phyloP scores from a whole-genome alignment of 345 rosid genomes.

The Capsella bursapastoris region DNA sequence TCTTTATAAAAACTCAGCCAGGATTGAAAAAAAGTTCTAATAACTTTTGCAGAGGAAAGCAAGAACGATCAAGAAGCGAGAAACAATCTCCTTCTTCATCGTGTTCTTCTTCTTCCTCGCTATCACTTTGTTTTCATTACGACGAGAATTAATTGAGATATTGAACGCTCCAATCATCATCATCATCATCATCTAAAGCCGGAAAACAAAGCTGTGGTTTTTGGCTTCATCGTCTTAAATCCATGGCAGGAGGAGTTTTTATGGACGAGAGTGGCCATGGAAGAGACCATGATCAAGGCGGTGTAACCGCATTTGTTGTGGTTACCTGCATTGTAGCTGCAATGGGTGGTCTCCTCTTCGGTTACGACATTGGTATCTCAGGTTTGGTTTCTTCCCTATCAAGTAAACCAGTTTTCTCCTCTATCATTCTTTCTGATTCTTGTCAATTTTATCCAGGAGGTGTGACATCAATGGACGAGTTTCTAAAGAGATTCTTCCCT shows the following conservation, averaged over 20 bases:
- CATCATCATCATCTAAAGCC: constrained; percentile 18
- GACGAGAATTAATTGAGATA: not conserved
- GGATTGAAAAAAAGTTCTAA: not conserved
- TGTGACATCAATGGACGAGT: constrained; percentile 57
- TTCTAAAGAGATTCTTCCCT: constrained; percentile 51
- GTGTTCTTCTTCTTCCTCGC: not conserved
- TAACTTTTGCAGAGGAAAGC: not conserved
- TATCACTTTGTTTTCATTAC: not conserved
- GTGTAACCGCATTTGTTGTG: constrained; percentile 33
- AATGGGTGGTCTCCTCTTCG: constrained; percentile 52
- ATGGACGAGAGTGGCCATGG: constrained; percentile 1
- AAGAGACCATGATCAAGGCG: not conserved
- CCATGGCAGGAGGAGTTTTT: constrained; percentile 33
- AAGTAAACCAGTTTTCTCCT: not conserved
- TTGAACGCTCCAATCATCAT: not conserved
- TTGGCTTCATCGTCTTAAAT: not conserved
- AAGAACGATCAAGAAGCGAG: constrained; percentile 26
- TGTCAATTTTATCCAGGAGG: constrained; percentile 40
- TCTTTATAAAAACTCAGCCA: constrained; percentile 6
- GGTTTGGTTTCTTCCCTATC: constrained; percentile 39
- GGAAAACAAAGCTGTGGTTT: not conserved
- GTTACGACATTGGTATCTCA: constrained; percentile 59
- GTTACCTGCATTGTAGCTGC: constrained; percentile 45
- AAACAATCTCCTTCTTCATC: not conserved
- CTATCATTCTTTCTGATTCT: not conserved